phyloP scores from a whole-genome alignment of 768 basidiomycete genomes.

The Macrocybe gigantea region DNA sequence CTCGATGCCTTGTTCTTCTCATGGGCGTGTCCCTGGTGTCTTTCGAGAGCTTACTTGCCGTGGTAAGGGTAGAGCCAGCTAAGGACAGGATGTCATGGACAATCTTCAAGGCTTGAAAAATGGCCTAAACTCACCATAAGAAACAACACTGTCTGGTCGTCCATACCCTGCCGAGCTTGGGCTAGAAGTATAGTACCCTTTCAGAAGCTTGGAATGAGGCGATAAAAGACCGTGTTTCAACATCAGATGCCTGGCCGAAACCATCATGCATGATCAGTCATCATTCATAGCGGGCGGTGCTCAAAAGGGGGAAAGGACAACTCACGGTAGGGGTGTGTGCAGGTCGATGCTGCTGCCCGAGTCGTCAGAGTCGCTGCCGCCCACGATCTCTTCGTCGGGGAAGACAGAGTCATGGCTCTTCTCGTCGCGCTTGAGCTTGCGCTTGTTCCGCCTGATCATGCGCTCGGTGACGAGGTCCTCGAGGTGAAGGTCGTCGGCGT shows the following conservation, averaged over 20 bases:
- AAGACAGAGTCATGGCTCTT: too few relatives aligned
- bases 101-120: too few relatives aligned
- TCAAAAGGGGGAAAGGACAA: conserved; percentile 11
- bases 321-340: conserved; percentile 66
- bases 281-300: not conserved
- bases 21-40: conserved; percentile 54
- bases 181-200: conserved; percentile 16
- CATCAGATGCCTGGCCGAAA: conserved; percentile 49
- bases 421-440: too few relatives aligned
- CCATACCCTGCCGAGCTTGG: not conserved
- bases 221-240: conserved; percentile 61
- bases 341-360: conserved; percentile 53
- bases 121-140: too few relatives aligned
- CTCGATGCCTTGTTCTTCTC: conserved; percentile 55
- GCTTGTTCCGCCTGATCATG: too few relatives aligned
- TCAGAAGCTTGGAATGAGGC: conserved; percentile 54
- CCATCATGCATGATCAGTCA: not conserved
- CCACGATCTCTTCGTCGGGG: conserved; percentile 14
- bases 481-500: too few relatives aligned
- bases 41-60: conserved; percentile 37
- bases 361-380: conserved; percentile 9
- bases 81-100: too few relatives aligned
- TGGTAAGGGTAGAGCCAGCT: conserved; percentile 7
- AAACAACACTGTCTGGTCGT: too few relatives aligned
- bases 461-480: too few relatives aligned